phyloP scores from a whole-genome alignment of 441 rosid species.

The Daphne laureola region DNA sequence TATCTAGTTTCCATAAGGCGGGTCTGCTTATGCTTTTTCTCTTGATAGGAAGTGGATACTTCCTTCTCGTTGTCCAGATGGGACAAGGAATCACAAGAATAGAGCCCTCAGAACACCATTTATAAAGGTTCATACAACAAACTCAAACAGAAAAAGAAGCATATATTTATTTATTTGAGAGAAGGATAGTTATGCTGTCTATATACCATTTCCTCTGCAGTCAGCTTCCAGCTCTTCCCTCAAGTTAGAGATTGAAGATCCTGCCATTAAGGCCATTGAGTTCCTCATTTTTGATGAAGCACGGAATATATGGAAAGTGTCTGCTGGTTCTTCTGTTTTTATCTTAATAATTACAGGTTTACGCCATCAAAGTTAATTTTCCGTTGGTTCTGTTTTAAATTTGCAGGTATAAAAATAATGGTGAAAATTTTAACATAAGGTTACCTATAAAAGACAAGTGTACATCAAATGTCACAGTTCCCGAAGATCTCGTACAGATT shows the following conservation, averaged over 20 bases:
- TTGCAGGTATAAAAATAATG: slow-evolving; percentile 42
- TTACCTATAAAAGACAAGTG: slow-evolving; percentile 44
- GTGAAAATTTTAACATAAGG: slow-evolving; percentile 60
- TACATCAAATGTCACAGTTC: slow-evolving; percentile 46
- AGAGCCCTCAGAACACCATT: slow-evolving; percentile 95
- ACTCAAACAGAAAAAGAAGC: neutral
- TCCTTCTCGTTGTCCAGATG: slow-evolving; percentile 73
- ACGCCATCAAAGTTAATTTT: slow-evolving; percentile 6
- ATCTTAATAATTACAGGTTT: slow-evolving; percentile 9
- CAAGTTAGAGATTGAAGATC: slow-evolving; percentile 79
- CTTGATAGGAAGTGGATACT: slow-evolving; percentile 73
- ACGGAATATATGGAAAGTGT: slow-evolving; percentile 72
- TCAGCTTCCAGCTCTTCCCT: slow-evolving; percentile 58
- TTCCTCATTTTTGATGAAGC: slow-evolving; percentile 87
- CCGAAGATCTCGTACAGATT: slow-evolving; percentile 91
- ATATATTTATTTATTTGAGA: too few species aligned
- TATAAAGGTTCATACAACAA: slow-evolving; percentile 43
- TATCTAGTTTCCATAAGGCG: too few species aligned
- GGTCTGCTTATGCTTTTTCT: too few species aligned
- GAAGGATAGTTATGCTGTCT: slow-evolving; percentile 14
- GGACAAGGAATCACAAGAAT: slow-evolving; percentile 77
- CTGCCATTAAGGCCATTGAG: slow-evolving; percentile 72
- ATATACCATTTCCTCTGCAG: slow-evolving; percentile 31
- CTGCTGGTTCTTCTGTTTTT: slow-evolving; percentile 10
- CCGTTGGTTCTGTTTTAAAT: slow-evolving; percentile 2